These are phyloP conservation scores for Clonostachys chloroleuca DNA, from an alignment of 2,329 filamentous ascomycete species.

Conservation along the genomic window DNA sequence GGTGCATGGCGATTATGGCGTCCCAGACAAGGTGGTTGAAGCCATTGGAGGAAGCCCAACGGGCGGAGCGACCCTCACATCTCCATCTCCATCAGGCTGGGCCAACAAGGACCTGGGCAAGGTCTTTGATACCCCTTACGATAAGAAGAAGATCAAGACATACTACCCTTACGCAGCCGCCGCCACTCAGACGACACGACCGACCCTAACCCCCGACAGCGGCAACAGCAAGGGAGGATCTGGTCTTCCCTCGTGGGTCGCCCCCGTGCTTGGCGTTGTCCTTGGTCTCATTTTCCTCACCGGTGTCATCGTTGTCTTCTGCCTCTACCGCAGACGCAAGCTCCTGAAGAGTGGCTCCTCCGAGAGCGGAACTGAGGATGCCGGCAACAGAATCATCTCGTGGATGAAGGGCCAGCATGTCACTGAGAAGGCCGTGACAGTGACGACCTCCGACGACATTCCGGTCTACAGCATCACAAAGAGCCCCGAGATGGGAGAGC, in stretches of 20 bases:
- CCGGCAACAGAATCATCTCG: constrained; percentile 38
- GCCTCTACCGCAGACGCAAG: constrained; percentile 47
- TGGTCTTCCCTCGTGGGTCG: constrained; percentile 51
- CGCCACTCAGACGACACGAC: constrained; percentile 6
- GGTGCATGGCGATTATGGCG: constrained; percentile 59
- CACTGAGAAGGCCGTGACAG: constrained; percentile 37
- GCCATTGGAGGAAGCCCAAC: constrained; percentile 63
- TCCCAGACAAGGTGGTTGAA: constrained; percentile 58
- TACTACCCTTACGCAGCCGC: constrained; percentile 55
- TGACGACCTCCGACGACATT: constrained; percentile 37
- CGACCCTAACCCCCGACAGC: constrained; percentile 9
- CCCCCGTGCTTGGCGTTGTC: constrained; percentile 58
- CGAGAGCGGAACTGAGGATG: constrained; percentile 38
- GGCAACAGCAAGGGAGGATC: constrained; percentile 18
- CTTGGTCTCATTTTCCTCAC: constrained; percentile 53
- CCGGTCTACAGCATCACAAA: constrained; percentile 7
- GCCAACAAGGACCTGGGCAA: constrained; percentile 36
- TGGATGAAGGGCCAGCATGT: constrained; percentile 45
- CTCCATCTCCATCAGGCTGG: constrained; percentile 57
- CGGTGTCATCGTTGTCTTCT: constrained; percentile 41
- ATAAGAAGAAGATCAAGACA: constrained; percentile 47
- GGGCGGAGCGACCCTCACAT: constrained; percentile 67
- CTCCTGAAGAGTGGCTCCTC: constrained; percentile 28
- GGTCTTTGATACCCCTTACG: constrained; percentile 53
- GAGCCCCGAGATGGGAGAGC: constrained; percentile 33